Base-by-base conservation (phyloP, 768 basidiomycete genomes). In the Russula olivacea region DNA sequence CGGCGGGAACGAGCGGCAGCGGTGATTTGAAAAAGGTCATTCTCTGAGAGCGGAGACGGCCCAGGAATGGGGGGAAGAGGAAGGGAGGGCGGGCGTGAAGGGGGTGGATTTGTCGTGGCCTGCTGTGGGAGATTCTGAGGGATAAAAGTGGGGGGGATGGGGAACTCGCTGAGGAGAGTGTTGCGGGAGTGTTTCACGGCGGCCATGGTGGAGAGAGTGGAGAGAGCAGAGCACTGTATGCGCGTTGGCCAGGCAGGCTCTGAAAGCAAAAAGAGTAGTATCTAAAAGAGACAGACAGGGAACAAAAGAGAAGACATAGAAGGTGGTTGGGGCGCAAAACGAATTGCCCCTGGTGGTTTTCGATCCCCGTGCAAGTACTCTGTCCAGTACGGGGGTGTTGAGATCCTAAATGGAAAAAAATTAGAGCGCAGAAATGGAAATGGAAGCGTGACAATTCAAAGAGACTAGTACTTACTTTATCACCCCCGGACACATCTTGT, bases 61-160 rank as follows among this genome's bases (percentile, higher is more conserved):
- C 83, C 85, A 0, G 88, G 88, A 1, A 88, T 67, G 3, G 88
- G 85, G 0, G 88, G 87, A 3, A 88, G 79, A 0, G 87, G 86
- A 0, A 76, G 68, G 0, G 77, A 73, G 0, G 87, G 87, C 0
- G 86, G 87, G 1, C 74, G 76, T 0, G 82, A 83, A 0, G 81
- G 84, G 0, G 86, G 85, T 0, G 85, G 86, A 59, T 84, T 83
- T 49, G 36, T n/a, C n/a, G n/a, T 32, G 38, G 68, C n/a, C 61
- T 45, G 1, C 58, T 41, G 1, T 59, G 54, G 12, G 54, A 55
- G 60, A 69, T 32, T 69, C 65, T 66, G 66, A 23, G 74, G 74
- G 48, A 74, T 75, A 61, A 69, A 71, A 10, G 73, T 68, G 7
- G 74, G 74, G 10, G 74, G 74, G 21, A 64, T 57, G 23, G 74